Conservation (phyloP, 108 stramenopile species). For the Stephanodiscus triporus region DNA sequence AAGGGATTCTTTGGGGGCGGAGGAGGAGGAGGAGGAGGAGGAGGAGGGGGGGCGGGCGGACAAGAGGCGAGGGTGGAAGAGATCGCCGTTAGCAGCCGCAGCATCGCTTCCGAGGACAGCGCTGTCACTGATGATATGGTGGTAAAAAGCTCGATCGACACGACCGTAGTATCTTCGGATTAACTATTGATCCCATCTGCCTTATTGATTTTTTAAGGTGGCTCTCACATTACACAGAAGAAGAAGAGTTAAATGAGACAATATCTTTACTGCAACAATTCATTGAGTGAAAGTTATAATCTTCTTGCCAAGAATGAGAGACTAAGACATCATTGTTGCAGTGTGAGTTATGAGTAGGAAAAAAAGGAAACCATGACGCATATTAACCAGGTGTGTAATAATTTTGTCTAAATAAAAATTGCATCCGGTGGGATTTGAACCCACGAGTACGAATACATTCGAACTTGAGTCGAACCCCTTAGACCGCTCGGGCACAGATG, state of each 20-base stretch:
- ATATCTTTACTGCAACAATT: no score
- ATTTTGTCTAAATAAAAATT: no score
- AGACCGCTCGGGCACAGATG: slow-evolving; percentile 68
- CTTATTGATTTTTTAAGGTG: no score
- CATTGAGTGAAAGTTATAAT: no score
- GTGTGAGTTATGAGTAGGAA: no score
- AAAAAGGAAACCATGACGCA: no score
- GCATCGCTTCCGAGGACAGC: background rate
- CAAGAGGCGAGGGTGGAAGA: background rate
- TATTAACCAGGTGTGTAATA: no score
- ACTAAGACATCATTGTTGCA: no score
- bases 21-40: no score
- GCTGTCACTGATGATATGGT: background rate
- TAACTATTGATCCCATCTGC: background rate
- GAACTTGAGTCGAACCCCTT: slow-evolving; percentile 69
- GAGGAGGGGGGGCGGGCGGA: background rate
- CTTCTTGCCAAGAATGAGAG: no score
- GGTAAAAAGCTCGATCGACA: background rate
- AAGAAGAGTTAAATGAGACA: no score
- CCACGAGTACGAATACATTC: slow-evolving; percentile 60
- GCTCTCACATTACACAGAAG: no score
- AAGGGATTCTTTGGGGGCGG: slow-evolving; percentile 59
- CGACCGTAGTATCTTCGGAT: background rate
- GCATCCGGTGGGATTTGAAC: slow-evolving; percentile 20
- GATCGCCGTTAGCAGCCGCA: background rate